Evolutionary conservation across 352 stramenopile genomes (phyloP).

Genomic region (Globisporangium middletonii): DNA sequence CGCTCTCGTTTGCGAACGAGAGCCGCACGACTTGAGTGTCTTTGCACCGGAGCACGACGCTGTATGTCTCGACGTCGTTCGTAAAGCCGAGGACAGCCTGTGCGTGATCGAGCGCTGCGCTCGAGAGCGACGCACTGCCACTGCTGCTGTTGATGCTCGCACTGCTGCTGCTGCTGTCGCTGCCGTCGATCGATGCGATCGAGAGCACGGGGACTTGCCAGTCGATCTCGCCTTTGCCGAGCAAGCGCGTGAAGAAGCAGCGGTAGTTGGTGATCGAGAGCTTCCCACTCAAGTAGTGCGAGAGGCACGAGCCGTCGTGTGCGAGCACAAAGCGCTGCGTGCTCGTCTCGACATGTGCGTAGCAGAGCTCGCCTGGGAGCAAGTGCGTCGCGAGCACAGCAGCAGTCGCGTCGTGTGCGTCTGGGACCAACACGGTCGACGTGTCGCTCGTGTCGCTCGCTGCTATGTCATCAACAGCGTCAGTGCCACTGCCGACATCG

Average conservation of each 20-base stretch:
- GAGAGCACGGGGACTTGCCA: constrained; percentile 79
- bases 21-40: constrained; percentile 63
- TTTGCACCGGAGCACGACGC: constrained; percentile 74
- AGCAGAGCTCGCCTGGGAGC: constrained; percentile 70
- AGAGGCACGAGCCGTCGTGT: constrained; percentile 57
- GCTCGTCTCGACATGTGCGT: constrained; percentile 70
- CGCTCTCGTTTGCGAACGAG: constrained; percentile 58
- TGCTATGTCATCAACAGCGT: not conserved
- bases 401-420: not conserved
- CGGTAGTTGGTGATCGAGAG: constrained; percentile 84
- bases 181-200: constrained; percentile 60
- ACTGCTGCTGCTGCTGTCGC: constrained; percentile 23
- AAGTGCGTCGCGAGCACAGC: constrained; percentile 25
- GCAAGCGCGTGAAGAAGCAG: constrained; percentile 62
- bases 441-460: not conserved
- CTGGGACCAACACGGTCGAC: not conserved
- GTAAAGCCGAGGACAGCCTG: constrained; percentile 58
- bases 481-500: constrained; percentile 5
- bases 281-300: constrained; percentile 68
- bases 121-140: constrained; percentile 6
- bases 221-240: constrained; percentile 44
- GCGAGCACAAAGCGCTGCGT: constrained; percentile 55
- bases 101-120: constrained; percentile 40
- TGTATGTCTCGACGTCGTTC: constrained; percentile 40
- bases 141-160: not conserved